Evolutionary conservation across 257 asterid genomes (phyloP), one percentile per base, ranked within the genome.

Genomic region (Solanum infundibuliforme): DNA sequence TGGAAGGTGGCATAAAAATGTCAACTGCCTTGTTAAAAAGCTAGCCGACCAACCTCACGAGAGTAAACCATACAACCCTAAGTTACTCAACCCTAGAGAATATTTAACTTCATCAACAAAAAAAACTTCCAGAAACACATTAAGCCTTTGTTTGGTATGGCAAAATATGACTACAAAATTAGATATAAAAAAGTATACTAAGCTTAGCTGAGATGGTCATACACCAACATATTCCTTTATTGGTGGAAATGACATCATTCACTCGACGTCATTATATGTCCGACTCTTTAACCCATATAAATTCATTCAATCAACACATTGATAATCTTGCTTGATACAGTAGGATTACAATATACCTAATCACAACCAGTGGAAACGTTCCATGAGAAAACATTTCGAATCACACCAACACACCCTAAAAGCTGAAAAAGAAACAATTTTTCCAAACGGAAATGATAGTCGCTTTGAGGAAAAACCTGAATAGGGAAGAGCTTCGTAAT

Each of bases 401-500:
- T 46, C 71, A 16, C 25, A 72, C 81, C 43, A 72, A 29, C 2
- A 2, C 38, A 69, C 72, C 75, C 13, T 12, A 65, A 23, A 35
- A 20, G 32, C 62, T 85, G 12, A 25, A 36, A 62, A 11, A 66
- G 69, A 18, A 39, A 38, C 9, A 41, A 0, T 29, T 58, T 3
- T 84, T 36, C 65, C 35, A 85, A 65, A 38, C 4, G 14, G 8
- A 38, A 85, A 85, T 36, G 14, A 65, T 25, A 66, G 58, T 14
- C 0, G 8, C 5, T 84, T 29, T 18, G 25, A 25, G 21, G 46
- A 31, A 29, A 5, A 23, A 97, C 99, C 99, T 97, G 99, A 91
- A 97, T 95, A 32, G 98, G 99, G 74, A 97, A 97, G 87, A 97
- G 98, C 94, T 89, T 94, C 52, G 93, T 86, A 83, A 97, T 97